A percentile compares a stretch with the other conserved stretches of the same genome.
Conservation (phyloP, 495 filamentous ascomycete genomes). For the Entonaema liquescens region DNA sequence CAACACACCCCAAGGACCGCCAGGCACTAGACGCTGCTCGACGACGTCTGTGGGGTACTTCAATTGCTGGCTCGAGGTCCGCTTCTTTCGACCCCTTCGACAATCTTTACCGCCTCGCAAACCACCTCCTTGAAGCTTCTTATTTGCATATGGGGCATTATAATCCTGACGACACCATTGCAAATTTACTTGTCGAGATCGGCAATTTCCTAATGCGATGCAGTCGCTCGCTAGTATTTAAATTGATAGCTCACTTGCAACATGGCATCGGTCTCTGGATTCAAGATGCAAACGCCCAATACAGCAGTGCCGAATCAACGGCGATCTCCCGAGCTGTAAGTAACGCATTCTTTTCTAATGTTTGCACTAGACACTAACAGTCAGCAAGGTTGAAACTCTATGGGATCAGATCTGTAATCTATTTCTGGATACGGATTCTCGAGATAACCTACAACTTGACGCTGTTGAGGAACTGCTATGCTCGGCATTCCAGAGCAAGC, state of each 20-base stretch:
- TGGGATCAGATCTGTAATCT: conserved; percentile 54
- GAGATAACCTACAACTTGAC: conserved; percentile 50
- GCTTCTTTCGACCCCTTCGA: conserved; percentile 67
- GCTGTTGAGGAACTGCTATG: conserved; percentile 52
- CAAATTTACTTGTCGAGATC: conserved; percentile 47
- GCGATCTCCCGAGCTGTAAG: conserved; percentile 49
- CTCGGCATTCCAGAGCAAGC: conserved; percentile 54
- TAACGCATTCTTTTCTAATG: conserved; percentile 5
- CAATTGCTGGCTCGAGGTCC: conserved; percentile 51
- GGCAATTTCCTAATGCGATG: conserved; percentile 50
- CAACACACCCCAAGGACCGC: conserved; percentile 59
- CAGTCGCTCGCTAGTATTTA: conserved; percentile 48
- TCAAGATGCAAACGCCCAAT: conserved; percentile 57
- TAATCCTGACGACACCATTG: conserved; percentile 36
- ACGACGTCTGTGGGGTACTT: conserved; percentile 67
- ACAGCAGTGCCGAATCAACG: conserved; percentile 45
- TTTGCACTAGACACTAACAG: conserved; percentile 10
- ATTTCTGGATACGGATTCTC: conserved; percentile 42
- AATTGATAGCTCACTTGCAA: conserved; percentile 63
- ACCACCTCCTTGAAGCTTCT: conserved; percentile 51
- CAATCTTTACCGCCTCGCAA: conserved; percentile 65
- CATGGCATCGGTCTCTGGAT: conserved; percentile 68
- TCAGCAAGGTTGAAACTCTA: conserved; percentile 47
- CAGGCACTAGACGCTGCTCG: conserved; percentile 66
- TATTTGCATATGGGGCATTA: conserved; percentile 51